Percentiles rank a stretch among this genome's conserved stretches.
Evolutionary conservation across 768 basidiomycete species (phyloP).

Genomic region (Mycena indigotica): DNA sequence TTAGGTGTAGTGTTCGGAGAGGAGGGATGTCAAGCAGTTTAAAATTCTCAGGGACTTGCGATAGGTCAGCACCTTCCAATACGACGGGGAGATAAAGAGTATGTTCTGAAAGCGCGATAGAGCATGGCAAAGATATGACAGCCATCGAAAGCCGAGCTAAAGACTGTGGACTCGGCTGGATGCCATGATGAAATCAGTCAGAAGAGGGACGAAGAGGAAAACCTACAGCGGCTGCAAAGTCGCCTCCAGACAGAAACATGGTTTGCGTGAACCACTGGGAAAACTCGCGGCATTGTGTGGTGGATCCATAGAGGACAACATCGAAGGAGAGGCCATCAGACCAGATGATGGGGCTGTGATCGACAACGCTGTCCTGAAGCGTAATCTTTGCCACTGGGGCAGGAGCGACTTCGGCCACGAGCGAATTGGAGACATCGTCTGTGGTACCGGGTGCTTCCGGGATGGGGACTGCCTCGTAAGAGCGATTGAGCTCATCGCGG

Average conservation of each 20-base stretch:
- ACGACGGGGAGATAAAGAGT: conserved; percentile 64
- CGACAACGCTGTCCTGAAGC: conserved; percentile 16
- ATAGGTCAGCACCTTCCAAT: conserved; percentile 34
- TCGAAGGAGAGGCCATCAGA: conserved; percentile 43
- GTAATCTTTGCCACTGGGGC: conserved; percentile 1
- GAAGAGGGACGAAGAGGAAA: conserved; percentile 32
- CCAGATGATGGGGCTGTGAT: conserved; percentile 7
- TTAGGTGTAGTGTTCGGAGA: conserved; percentile 43
- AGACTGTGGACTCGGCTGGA: conserved; percentile 44
- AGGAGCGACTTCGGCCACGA: conserved; percentile 11
- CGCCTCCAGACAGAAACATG: conserved; percentile 44
- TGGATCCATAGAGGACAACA: conserved; percentile 67
- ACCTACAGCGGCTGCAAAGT: conserved; percentile 25
- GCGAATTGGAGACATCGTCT: conserved; percentile 25
- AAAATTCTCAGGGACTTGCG: conserved; percentile 46
- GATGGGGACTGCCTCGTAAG: conserved; percentile 55
- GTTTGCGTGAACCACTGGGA: conserved; percentile 62
- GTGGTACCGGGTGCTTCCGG: conserved; percentile 35
- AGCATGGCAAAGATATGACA: conserved; percentile 64
- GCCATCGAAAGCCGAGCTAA: conserved; percentile 60
- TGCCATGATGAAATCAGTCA: conserved; percentile 35
- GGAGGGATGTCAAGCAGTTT: conserved; percentile 44
- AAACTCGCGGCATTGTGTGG: conserved; percentile 64
- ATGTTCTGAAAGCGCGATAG: conserved; percentile 41
- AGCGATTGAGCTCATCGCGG: conserved; percentile 59